These are phyloP conservation scores for Stipa capillata DNA, from an alignment of 176 grass and related monocot genomes.

Conservation along the genomic window DNA sequence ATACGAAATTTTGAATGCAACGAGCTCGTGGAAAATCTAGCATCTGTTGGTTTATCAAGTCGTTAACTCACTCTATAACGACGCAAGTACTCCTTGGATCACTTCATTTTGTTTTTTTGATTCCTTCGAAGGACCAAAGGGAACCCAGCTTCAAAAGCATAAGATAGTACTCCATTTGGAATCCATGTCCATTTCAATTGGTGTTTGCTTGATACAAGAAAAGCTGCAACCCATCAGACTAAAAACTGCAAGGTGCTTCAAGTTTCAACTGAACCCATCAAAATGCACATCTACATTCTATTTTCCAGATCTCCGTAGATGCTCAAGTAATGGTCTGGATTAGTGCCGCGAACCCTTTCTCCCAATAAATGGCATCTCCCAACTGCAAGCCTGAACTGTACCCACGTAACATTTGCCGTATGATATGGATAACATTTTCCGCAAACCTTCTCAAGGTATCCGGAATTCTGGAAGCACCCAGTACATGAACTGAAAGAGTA, in stretches of 20 bases:
- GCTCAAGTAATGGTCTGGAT: conserved; percentile 4
- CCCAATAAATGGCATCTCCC: conserved; percentile 11
- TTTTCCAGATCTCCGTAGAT: conserved; percentile 22
- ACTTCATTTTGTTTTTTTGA: not conserved
- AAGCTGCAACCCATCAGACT: conserved; percentile 16
- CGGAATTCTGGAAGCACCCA: conserved; percentile 15
- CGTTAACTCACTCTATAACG: not conserved
- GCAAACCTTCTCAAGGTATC: conserved; percentile 38
- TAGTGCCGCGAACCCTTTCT: conserved; percentile 29
- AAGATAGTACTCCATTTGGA: not conserved
- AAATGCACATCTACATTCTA: conserved; percentile 30
- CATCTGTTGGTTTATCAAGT: not conserved
- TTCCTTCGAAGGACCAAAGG: not conserved
- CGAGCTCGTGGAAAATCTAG: not conserved
- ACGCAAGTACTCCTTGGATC: not conserved
- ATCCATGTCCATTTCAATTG: not conserved
- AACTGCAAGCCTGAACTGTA: conserved; percentile 4
- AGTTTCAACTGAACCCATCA: conserved; percentile 38
- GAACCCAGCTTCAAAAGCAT: not conserved
- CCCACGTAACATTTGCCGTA: not conserved
- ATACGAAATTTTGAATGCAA: not conserved
- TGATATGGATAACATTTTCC: not conserved
- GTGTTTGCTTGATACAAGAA: not conserved
- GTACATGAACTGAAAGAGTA: conserved; percentile 5
- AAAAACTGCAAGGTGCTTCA: conserved; percentile 37